Conservation (phyloP, 2,329 filamentous ascomycete genomes). For the Mollisiaceae sp. region DNA sequence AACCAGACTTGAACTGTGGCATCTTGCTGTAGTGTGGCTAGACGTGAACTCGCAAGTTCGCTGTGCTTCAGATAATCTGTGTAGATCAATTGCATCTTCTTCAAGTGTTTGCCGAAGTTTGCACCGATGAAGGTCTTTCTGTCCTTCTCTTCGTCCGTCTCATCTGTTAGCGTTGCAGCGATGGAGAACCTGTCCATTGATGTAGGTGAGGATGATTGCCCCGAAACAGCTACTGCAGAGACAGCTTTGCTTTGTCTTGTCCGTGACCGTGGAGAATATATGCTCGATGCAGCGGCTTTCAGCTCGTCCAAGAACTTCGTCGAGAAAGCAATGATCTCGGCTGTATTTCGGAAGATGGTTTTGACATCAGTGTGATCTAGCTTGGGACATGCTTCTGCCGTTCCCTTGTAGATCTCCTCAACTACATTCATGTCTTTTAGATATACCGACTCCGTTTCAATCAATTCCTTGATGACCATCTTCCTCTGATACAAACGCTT, state of each 20-base stretch:
- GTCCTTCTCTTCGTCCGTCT: conserved; percentile 41
- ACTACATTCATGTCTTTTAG: conserved; percentile 96
- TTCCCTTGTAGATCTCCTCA: conserved; percentile 96
- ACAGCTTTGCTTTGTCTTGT: conserved; percentile 48
- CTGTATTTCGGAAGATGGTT: conserved; percentile 88
- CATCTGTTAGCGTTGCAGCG: conserved; percentile 36
- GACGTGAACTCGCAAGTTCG: conserved; percentile 63
- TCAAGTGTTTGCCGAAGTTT: conserved; percentile 53
- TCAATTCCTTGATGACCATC: conserved; percentile 86
- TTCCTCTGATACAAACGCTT: conserved; percentile 80
- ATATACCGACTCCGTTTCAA: conserved; percentile 91
- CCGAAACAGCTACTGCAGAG: conserved; percentile 15
- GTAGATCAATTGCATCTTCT: conserved; percentile 64
- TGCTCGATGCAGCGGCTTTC: conserved; percentile 77
- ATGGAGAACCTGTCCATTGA: conserved; percentile 34
- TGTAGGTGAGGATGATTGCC: conserved; percentile 24
- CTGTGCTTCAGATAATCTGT: conserved; percentile 68
- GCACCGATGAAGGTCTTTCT: conserved; percentile 40
- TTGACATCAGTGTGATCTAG: conserved; percentile 85
- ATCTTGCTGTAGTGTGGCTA: conserved; percentile 68
- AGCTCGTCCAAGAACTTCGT: conserved; percentile 78
- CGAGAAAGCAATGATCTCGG: conserved; percentile 88
- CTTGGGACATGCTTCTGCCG: conserved; percentile 79
- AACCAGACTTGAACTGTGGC: conserved; percentile 80
- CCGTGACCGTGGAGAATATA: conserved; percentile 69